Conservation (phyloP, 2,329 filamentous ascomycete species). For the Neonectria punicea region DNA sequence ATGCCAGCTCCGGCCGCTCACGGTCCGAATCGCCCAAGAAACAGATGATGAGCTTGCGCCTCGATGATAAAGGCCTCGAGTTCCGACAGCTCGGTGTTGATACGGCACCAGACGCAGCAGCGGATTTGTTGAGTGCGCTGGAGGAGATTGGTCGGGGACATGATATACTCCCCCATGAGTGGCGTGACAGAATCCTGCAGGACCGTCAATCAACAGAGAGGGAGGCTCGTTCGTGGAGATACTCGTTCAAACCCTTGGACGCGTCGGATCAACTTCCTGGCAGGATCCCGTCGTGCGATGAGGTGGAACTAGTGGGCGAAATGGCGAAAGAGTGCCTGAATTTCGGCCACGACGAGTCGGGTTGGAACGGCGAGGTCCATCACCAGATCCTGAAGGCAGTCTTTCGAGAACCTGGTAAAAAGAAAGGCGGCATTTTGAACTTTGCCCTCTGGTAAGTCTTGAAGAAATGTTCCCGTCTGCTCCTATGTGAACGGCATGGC, state of each 20-base stretch:
- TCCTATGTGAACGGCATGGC: neutral
- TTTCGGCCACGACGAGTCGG: neutral
- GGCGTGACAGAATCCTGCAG: neutral
- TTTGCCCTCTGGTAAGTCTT: neutral
- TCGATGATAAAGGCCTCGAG: neutral
- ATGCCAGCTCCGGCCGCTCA: neutral
- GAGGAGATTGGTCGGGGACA: neutral
- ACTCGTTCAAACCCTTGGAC: neutral
- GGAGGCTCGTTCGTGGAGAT: neutral
- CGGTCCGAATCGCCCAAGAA: neutral
- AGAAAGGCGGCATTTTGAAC: neutral
- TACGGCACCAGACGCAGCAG: neutral
- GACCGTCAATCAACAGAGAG: neutral
- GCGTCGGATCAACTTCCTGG: neutral
- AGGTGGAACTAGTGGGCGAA: neutral
- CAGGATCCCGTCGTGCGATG: neutral
- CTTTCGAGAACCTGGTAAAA: neutral
- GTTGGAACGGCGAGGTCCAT: neutral
- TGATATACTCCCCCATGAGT: neutral
- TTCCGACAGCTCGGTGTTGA: neutral
- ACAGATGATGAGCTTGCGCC: neutral
- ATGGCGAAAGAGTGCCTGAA: neutral
- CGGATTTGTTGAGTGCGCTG: neutral
- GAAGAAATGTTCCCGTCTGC: neutral
- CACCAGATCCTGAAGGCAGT: neutral